Conservation (phyloP, 768 basidiomycete species). For the Tephrocybe sp. region DNA sequence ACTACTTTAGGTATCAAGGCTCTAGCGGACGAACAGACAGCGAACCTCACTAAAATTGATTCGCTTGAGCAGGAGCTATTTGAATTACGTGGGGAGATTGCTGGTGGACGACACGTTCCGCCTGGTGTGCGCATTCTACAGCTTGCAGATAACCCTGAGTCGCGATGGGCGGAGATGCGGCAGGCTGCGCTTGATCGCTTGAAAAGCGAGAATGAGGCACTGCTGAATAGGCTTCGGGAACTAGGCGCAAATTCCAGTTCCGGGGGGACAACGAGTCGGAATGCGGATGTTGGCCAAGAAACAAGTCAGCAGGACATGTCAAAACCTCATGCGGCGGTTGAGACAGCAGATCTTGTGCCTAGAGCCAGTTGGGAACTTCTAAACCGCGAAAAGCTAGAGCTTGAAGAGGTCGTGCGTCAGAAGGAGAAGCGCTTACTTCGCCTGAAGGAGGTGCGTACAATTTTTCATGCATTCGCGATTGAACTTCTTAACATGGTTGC, state of each 20-base stretch:
- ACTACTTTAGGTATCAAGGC: conserved; percentile 42
- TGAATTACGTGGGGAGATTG: conserved; percentile 74
- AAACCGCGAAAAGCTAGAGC: conserved; percentile 62
- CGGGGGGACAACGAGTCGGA: background rate
- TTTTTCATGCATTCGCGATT: background rate
- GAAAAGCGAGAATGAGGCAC: conserved; percentile 78
- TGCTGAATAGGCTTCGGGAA: conserved; percentile 63
- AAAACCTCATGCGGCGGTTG: background rate
- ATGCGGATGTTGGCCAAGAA: background rate
- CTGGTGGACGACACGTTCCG: conserved; percentile 58
- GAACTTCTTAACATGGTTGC: background rate
- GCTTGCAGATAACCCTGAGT: conserved; percentile 48
- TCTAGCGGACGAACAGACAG: conserved; percentile 29
- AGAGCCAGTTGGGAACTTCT: conserved; percentile 78
- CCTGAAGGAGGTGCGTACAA: conserved; percentile 67
- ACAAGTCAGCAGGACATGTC: conserved; percentile 1
- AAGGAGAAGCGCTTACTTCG: conserved; percentile 80
- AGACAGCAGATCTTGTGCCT: conserved; percentile 55
- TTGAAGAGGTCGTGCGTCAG: conserved; percentile 63
- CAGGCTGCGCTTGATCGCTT: conserved; percentile 73
- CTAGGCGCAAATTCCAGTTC: conserved; percentile 33
- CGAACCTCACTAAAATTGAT: conserved; percentile 55
- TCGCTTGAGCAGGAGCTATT: conserved; percentile 76
- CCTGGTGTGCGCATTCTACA: conserved; percentile 13
- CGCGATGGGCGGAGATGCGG: conserved; percentile 74